phyloP scores from a whole-genome alignment of 176 grass and related monocot species.

The Secale cereale region DNA sequence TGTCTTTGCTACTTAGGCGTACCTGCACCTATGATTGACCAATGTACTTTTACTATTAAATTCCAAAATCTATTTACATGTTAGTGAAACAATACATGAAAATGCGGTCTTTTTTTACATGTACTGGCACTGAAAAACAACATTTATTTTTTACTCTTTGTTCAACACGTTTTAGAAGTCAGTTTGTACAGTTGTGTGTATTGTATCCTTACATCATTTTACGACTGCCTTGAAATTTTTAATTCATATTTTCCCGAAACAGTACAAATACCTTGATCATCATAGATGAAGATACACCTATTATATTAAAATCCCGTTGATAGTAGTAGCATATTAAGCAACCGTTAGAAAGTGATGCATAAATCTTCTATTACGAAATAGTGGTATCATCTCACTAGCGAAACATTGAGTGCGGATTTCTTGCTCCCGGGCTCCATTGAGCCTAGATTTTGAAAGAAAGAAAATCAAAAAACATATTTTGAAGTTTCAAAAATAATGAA shows the following conservation, averaged over 20 bases:
- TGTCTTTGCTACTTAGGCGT: neutral
- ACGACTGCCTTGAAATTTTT: neutral
- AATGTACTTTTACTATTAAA: neutral
- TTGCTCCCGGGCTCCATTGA: no score
- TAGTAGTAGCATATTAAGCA: neutral
- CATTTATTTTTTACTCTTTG: neutral
- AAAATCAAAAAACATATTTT: no score
- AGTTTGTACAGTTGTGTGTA: neutral
- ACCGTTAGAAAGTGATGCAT: neutral
- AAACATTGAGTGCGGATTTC: no score
- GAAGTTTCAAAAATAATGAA: no score
- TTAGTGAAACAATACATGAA: neutral
- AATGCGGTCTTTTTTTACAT: neutral
- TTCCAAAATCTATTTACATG: no score
- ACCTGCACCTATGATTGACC: neutral
- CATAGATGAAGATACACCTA: neutral
- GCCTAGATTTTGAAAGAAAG: no score
- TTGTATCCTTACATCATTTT: neutral
- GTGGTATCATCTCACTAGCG: neutral
- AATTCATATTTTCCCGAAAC: neutral
- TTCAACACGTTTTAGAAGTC: neutral
- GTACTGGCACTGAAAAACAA: neutral
- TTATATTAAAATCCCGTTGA: neutral
- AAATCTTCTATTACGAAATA: neutral
- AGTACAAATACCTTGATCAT: neutral